Evolutionary conservation across 441 rosid species (phyloP), one percentile per base, ranked within the genome.

Genomic region (Geranium incanum): DNA sequence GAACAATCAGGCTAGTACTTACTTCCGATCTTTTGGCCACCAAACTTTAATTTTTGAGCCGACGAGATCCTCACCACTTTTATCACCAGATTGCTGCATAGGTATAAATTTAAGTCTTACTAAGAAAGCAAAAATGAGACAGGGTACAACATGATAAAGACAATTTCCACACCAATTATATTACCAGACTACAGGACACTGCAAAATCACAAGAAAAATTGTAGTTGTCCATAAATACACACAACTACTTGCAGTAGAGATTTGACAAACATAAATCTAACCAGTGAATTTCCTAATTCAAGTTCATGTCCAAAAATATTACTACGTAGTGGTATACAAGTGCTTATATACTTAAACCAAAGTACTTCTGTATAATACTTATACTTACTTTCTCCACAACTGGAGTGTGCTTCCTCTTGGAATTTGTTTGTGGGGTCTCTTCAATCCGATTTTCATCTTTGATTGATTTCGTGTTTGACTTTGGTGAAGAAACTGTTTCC

Each of bases 1-100:
- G 15, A 57, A 68, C 63, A 60, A 72, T 72, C 38, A 75, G 68
- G 36, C 65, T 18, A 64, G 55, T 65, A 75, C 96, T 84, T 78
- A 96, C 99, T 19, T 38, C 9, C 59, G 72, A 86, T 96, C 99
- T 23, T 72, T 36, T n/a, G 99, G 98, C 99, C 99, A 96, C 93
- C 95, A 96, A 65, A 96, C 92, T 82, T 83, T 82, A 73, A 96
- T 77, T 82, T 79, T 93, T 16, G 80, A 68, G 65, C 98, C 97
- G 80, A 93, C 87, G 70, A 93, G 74, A 71, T 71, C 81, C 67
- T 82, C 86, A 38, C 78, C 92, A 75, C 68, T 68, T 55, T 69
- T 86, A 76, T 71, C 71, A 72, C 77, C 85, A 80, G 97, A 77
- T 64, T 74, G 86, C 97, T 93, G 87, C 45, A 79, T 36, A 73